A percentile compares a stretch with the other conserved stretches of the same genome.
Evolutionary conservation across 495 filamentous ascomycete genomes (phyloP).

Genomic region (Aspergillus ostianus): DNA sequence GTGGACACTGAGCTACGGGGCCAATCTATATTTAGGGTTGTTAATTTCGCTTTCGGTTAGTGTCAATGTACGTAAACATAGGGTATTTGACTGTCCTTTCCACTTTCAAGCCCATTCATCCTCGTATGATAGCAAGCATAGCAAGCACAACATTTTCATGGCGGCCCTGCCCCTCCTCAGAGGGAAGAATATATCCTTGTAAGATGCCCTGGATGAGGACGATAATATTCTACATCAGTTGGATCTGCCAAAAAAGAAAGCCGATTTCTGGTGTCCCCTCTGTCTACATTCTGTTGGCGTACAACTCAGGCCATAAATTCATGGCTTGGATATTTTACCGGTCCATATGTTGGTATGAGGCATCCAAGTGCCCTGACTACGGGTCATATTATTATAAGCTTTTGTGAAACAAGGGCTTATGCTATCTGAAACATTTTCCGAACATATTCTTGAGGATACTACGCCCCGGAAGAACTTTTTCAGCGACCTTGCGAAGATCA

Average conservation of each 20-base stretch:
- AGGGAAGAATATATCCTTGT: conserved; percentile 11
- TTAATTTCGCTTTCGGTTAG: no score
- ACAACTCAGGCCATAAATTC: conserved; percentile 13
- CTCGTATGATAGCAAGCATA: no score
- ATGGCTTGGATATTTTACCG: conserved; percentile 17
- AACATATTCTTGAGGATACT: conserved; percentile 19
- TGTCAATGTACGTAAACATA: no score
- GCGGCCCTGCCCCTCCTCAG: conserved; percentile 13
- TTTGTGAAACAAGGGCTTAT: conserved; percentile 26
- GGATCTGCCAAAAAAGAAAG: conserved; percentile 9
- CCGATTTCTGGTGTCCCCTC: conserved; percentile 12
- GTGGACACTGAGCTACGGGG: no score
- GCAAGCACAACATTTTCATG: no score
- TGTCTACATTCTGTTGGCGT: conserved; percentile 14
- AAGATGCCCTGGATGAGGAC: conserved; percentile 13
- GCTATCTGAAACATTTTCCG: conserved; percentile 33
- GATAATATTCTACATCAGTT: conserved; percentile 16
- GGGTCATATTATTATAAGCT: conserved; percentile 17
- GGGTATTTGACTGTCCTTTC: no score
- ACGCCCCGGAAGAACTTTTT: conserved; percentile 26
- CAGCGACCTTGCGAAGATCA: conserved; percentile 24
- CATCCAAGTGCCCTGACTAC: conserved; percentile 7
- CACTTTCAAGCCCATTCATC: no score
- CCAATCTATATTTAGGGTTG: no score
- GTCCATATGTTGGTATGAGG: conserved; percentile 9